Base-by-base conservation (phyloP, 345 rosid genomes). In the Conringia planisiliqua region DNA sequence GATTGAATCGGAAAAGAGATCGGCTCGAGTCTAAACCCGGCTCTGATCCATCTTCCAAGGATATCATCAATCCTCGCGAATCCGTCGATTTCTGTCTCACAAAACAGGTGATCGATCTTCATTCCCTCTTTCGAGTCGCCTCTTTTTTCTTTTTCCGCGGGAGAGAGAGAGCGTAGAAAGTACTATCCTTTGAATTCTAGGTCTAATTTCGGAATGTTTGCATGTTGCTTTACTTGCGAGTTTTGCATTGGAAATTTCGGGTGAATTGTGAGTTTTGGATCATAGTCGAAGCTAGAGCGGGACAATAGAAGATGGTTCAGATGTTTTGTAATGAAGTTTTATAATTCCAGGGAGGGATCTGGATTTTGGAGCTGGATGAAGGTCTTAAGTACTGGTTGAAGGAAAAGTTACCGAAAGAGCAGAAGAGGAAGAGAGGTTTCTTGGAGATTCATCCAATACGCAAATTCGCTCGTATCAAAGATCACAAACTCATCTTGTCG, bases 361-460 rank as follows among this genome's bases (percentile, higher is more conserved):
- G 98, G 98, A 71, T 95, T 86, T 64, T 95, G 62, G 96, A 92
- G 71, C 29, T 88, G 57, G 91, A 86, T 39, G 86, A 86, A 71
- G 66, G 81, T 66, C 84, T 91, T 1, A 86, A 85, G 75, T 68
- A 42, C 35, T 64, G 80, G 84, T 32, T 47, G n/a, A 73, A 72
- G 44, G 86, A 88, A 1, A 84, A 81, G 55, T 62, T 70, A 66
- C 78, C 83, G 3, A 80, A 71, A 73, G 97, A 90, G 52, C 90
- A 79, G 14, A 91, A 85, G 87, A 84, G 69, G 68, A 92, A 81
- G 80, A 86, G 78, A 73, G 86, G 84, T 0, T 11, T 79, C 27
- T 40, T 85, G 56, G 97, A 92, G 83, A 92, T 90, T 78, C 80
- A 54, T 77, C 98, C 97, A 7, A 63, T 82, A 61, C 72, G 79